Conservation (phyloP, 108 stramenopile genomes). For the Nannochloropsis oceanica region DNA sequence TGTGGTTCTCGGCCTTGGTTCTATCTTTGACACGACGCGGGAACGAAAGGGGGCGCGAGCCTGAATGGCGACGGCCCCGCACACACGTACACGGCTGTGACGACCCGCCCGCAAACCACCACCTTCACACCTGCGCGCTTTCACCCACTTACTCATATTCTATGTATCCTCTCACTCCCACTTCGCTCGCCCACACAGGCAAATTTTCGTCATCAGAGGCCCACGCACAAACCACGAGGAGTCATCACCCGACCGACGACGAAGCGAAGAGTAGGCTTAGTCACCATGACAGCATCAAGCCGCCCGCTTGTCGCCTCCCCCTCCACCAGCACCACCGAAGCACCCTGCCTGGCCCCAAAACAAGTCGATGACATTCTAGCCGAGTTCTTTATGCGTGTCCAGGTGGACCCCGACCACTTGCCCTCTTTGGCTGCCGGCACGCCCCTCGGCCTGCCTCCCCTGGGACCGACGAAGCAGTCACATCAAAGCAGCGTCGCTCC, state of each 20-base stretch:
- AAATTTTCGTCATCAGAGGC: background rate
- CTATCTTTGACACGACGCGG: too few relatives aligned
- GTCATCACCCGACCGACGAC: background rate
- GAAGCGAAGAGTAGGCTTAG: background rate
- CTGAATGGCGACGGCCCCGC: too few relatives aligned
- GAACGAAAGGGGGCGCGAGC: too few relatives aligned
- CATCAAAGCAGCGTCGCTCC: background rate
- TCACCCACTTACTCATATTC: too few relatives aligned
- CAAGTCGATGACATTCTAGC: background rate
- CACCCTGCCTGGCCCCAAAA: background rate
- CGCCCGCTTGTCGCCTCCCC: background rate
- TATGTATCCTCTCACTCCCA: too few relatives aligned
- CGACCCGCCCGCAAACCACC: too few relatives aligned
- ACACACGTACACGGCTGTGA: too few relatives aligned
- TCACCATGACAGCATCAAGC: background rate
- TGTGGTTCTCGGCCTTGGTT: too few relatives aligned
- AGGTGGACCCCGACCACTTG: background rate
- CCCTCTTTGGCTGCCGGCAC: background rate
- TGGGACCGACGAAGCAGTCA: too few relatives aligned
- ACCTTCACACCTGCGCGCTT: too few relatives aligned
- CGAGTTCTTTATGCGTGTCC: background rate
- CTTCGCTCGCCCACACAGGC: too few relatives aligned
- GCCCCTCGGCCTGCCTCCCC: background rate
- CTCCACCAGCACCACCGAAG: background rate
- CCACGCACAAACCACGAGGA: background rate